phyloP scores from a whole-genome alignment of 768 basidiomycete species.

The Coprinopsis sp. region DNA sequence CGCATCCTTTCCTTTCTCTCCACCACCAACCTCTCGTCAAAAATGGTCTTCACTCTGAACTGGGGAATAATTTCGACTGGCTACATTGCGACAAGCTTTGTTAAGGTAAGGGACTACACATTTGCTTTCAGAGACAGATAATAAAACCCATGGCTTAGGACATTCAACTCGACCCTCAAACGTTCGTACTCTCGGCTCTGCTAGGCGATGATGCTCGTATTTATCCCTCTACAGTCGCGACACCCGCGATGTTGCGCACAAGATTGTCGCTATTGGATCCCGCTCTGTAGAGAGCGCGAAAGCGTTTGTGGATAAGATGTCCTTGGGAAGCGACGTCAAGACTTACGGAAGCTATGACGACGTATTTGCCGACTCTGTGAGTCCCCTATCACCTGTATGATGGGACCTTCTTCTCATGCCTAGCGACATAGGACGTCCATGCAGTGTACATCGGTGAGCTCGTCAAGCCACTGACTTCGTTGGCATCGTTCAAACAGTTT shows the following conservation, averaged over 20 bases:
- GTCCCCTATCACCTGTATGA: conserved; percentile 8
- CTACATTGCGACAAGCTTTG: conserved; percentile 61
- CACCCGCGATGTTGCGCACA: conserved; percentile 62
- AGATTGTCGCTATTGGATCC: conserved; percentile 73
- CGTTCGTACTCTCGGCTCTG: conserved; percentile 28
- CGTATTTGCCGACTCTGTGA: conserved; percentile 65
- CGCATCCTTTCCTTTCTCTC: background rate
- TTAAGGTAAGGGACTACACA: conserved; percentile 41
- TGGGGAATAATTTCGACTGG: conserved; percentile 92
- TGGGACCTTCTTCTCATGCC: background rate
- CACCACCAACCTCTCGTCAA: conserved; percentile 1
- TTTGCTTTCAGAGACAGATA: background rate
- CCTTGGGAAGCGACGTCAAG: conserved; percentile 51
- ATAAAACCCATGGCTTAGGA: background rate
- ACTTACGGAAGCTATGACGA: conserved; percentile 72
- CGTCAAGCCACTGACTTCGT: background rate
- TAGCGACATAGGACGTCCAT: conserved; percentile 57
- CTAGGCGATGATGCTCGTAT: background rate
- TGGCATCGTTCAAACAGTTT: background rate
- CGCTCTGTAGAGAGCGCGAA: conserved; percentile 64
- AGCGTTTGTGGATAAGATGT: conserved; percentile 56
- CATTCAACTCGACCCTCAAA: conserved; percentile 53
- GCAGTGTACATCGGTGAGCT: conserved; percentile 54
- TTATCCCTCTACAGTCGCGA: conserved; percentile 43
- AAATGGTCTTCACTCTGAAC: conserved; percentile 36